Evolutionary conservation across 176 grass and related monocot species (phyloP).

Genomic region (Ananas comosus): DNA sequence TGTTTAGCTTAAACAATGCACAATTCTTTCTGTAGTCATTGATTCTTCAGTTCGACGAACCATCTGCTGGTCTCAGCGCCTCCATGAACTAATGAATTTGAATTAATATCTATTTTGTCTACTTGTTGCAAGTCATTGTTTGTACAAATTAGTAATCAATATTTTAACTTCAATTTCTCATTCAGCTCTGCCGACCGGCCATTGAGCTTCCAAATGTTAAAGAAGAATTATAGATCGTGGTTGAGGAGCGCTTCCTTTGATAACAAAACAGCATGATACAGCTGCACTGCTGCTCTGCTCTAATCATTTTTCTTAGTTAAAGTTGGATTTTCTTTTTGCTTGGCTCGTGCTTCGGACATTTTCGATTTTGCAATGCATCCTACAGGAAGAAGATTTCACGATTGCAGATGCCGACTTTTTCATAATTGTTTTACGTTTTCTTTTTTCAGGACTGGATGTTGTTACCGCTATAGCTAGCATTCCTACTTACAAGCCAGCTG

Average conservation of each 20-base stretch:
- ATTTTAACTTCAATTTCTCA: no score
- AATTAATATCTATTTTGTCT: no score
- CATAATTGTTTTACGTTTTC: background rate
- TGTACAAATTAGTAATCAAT: background rate
- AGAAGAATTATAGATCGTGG: background rate
- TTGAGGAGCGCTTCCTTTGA: background rate
- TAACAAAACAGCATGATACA: background rate
- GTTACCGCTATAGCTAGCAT: slow-evolving; percentile 59
- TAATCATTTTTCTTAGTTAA: background rate
- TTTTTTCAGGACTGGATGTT: slow-evolving; percentile 78
- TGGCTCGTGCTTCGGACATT: no score
- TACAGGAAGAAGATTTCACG: no score
- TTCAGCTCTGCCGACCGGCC: background rate
- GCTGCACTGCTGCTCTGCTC: background rate
- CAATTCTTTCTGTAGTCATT: no score
- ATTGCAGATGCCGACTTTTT: background rate
- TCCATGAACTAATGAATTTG: no score
- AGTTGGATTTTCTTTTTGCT: background rate
- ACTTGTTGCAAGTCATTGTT: no score
- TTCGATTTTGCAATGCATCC: no score
- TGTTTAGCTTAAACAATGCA: no score
- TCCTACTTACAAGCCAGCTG: slow-evolving; percentile 80
- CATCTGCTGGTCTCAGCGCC: no score
- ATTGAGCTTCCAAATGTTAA: background rate
- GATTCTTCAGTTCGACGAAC: no score